Conservation (phyloP, 2,329 filamentous ascomycete genomes). For the Neofusicoccum laricinum region DNA sequence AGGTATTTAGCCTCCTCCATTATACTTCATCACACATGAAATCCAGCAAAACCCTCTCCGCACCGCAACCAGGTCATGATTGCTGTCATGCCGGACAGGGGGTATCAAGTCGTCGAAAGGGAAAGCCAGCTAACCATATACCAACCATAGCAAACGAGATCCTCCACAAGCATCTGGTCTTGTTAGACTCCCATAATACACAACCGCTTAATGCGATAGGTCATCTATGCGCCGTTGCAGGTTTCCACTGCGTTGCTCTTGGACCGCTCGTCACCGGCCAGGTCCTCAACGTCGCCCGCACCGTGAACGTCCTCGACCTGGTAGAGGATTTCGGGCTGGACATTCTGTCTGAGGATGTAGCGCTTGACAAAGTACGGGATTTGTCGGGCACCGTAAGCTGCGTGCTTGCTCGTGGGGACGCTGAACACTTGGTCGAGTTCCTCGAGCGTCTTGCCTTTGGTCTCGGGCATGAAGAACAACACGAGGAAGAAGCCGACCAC, state of each 20-base stretch:
- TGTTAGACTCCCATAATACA: background rate
- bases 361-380: constrained; percentile 37
- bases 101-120: constrained; percentile 3
- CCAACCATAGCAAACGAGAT: background rate
- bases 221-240: background rate
- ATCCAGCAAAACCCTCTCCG: background rate
- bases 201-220: background rate
- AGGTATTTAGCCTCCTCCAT: background rate
- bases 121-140: background rate
- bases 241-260: background rate
- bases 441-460: constrained; percentile 37
- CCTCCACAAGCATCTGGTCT: background rate
- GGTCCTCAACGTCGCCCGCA: background rate
- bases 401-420: constrained; percentile 42
- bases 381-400: constrained; percentile 28
- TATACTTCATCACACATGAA: background rate
- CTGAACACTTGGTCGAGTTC: constrained; percentile 53
- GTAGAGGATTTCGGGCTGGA: constrained; percentile 24
- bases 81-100: background rate
- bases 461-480: constrained; percentile 52
- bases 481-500: constrained; percentile 52
- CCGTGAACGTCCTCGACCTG: constrained; percentile 15
- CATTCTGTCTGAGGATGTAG: constrained; percentile 30
- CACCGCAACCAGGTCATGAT: background rate
- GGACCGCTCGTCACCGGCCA: background rate